phyloP scores from a whole-genome alignment of 2,329 filamentous ascomycete species.

The Parastagonospora avenae region DNA sequence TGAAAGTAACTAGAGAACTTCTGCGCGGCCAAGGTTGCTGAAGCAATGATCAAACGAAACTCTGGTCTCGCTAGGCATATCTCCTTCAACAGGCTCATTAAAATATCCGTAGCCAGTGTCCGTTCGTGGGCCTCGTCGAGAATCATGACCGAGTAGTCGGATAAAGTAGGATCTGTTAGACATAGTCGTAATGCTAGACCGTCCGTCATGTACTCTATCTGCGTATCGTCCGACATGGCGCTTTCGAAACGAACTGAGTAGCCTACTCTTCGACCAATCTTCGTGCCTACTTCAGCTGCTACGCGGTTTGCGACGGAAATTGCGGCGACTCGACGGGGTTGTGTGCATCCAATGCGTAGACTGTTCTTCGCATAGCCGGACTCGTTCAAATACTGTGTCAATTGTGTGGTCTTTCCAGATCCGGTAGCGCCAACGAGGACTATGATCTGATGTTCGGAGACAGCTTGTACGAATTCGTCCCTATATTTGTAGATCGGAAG shows the following conservation, averaged over 20 bases:
- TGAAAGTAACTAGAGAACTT: slow-evolving; percentile 94
- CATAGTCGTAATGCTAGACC: slow-evolving; percentile 92
- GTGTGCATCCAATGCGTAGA: slow-evolving; percentile 83
- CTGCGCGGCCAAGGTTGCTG: slow-evolving; percentile 90
- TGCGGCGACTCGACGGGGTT: slow-evolving; percentile 91
- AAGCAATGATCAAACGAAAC: slow-evolving; percentile 88
- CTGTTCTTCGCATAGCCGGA: slow-evolving; percentile 59
- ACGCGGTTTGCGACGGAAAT: slow-evolving; percentile 98
- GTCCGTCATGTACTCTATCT: slow-evolving; percentile 96
- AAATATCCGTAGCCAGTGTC: slow-evolving; percentile 87
- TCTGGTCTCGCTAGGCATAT: slow-evolving; percentile 82
- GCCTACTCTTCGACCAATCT: slow-evolving; percentile 88
- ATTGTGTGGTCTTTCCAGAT: slow-evolving; percentile 92
- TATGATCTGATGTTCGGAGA: slow-evolving; percentile 83
- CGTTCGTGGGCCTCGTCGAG: slow-evolving; percentile 98
- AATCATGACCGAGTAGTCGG: slow-evolving; percentile 86
- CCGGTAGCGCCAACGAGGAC: slow-evolving; percentile 96
- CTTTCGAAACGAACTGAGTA: slow-evolving; percentile 97
- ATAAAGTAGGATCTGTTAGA: slow-evolving; percentile 83
- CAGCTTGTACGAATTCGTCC: slow-evolving; percentile 82
- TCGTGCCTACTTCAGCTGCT: slow-evolving; percentile 88
- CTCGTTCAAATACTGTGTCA: slow-evolving; percentile 92
- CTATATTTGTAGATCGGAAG: slow-evolving; percentile 89
- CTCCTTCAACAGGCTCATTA: slow-evolving; percentile 88
- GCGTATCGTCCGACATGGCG: slow-evolving; percentile 80